Evolutionary conservation across 805 yeast genomes (phyloP), one percentile per base, ranked within the genome.

Genomic region (Metschnikowia lunata): DNA sequence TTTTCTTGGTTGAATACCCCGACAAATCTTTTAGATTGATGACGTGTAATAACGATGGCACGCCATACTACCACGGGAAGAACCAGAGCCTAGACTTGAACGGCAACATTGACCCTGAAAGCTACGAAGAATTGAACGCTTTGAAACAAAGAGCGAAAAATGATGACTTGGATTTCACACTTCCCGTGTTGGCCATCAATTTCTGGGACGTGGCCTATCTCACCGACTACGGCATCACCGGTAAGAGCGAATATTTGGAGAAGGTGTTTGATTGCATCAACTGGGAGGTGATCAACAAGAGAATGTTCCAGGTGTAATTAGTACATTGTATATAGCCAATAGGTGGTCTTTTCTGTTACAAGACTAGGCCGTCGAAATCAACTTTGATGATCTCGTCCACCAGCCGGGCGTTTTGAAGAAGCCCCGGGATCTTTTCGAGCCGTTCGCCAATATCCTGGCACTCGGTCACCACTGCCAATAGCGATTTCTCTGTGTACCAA

Each of bases 191-290:
- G 52, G 85, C 82, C 40, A 74, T 89, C 51, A 88, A 82, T 64
- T 75, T 85, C 53, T 90, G 97, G 96, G 95, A 91, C 62, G 79
- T 82, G 51, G 88, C 96, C n/a, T 93, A 83, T 63, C 57, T 88
- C 36, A 69, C 77, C 26, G 98, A 93, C 64, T 91, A 83, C 65
- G 96, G 97, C 37, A 75, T 87, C 41, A 70, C 64, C 40, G 95
- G 93, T 23, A 85, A 83, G 67, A 71, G 77, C 36, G 71, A 76
- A 42, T 93, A 85, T 64, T 74, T 93, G 52, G 78, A 78, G 48
- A 83, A 82, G 50, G 82, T 83, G 58, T 82, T 95, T 81, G 77
- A 81, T 41, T 74, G 88, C 52, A 76, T 90, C 47, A 83, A 91
- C 67, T 93, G 99, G 99, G 75, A 79, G 40, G 82, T 83, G 34